These are phyloP conservation scores for Spergularia bocconei DNA, from an alignment of 148 eudicot species.

Conservation along the genomic window DNA sequence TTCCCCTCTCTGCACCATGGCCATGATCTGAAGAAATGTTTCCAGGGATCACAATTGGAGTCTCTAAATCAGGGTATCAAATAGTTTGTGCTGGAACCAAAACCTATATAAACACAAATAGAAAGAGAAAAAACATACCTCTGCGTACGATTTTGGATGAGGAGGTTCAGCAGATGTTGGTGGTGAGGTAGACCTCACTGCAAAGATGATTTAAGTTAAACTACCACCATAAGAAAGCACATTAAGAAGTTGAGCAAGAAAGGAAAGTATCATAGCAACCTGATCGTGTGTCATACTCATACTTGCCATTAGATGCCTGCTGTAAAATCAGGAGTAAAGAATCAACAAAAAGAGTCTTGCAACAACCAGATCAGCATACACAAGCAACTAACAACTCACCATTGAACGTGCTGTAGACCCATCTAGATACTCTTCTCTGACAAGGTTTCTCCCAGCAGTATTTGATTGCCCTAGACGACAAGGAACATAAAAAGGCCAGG, in stretches of 20 bases:
- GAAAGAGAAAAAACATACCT: conserved; percentile 35
- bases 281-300: conserved; percentile 51
- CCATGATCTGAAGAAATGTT: conserved; percentile 62
- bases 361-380: neutral
- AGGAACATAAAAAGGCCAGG: conserved; percentile 4
- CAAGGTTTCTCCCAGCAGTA: conserved; percentile 35
- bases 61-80: neutral
- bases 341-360: conserved; percentile 9
- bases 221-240: neutral
- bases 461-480: conserved; percentile 47
- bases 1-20: conserved; percentile 91
- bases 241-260: neutral
- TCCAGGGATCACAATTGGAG: conserved; percentile 12
- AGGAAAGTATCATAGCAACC: conserved; percentile 35
- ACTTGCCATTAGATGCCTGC: conserved; percentile 50
- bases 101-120: neutral
- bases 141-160: conserved; percentile 74
- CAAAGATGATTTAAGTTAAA: conserved; percentile 29
- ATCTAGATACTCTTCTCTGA: conserved; percentile 49
- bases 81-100: neutral
- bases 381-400: conserved; percentile 42
- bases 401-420: conserved; percentile 44
- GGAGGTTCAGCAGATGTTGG: conserved; percentile 65
- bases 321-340: conserved; percentile 30
- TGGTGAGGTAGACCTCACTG: conserved; percentile 67